phyloP scores from a whole-genome alignment of 1,284 basidiomycete species.

The Coniferiporia sulphurascens region DNA sequence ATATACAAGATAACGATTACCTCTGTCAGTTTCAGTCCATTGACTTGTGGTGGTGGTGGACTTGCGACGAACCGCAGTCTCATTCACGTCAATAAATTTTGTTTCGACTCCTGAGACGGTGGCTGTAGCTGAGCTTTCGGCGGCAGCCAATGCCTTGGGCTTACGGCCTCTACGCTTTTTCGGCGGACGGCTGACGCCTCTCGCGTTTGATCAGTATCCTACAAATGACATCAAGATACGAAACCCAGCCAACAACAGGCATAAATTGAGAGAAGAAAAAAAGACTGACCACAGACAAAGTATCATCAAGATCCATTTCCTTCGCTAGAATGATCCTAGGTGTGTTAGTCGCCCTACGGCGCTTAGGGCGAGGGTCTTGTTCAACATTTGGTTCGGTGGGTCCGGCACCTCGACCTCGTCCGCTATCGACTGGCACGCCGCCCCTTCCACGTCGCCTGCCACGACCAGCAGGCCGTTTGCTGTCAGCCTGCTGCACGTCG shows the following conservation, averaged over 20 bases:
- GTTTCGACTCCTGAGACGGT: conserved; percentile 24
- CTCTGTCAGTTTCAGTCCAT: conserved; percentile 60
- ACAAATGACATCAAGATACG: not conserved
- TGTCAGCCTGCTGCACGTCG: conserved; percentile 76
- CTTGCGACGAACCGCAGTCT: conserved; percentile 33
- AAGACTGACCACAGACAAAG: conserved; percentile 1
- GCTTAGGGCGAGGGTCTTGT: conserved; percentile 9
- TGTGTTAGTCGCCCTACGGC: conserved; percentile 3
- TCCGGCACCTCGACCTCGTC: conserved; percentile 33
- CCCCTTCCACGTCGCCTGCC: conserved; percentile 24
- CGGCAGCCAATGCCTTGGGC: conserved; percentile 29
- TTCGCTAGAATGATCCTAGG: conserved; percentile 2
- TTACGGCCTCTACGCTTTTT: conserved; percentile 16
- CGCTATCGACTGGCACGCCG: conserved; percentile 25
- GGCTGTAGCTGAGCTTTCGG: conserved; percentile 22
- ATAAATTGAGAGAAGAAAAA: not conserved
- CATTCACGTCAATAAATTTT: conserved; percentile 29
- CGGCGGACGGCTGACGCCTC: conserved; percentile 5
- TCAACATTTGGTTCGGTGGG: conserved; percentile 1
- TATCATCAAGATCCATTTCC: conserved; percentile 9
- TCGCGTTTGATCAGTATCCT: conserved; percentile 14
- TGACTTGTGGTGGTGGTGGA: conserved; percentile 28
- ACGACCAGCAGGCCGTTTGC: conserved; percentile 37
- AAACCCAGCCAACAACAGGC: not conserved
- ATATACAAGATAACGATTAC: conserved; percentile 30